phyloP scores from a whole-genome alignment of 148 eudicot genomes.

The Dianthus caryophyllus region DNA sequence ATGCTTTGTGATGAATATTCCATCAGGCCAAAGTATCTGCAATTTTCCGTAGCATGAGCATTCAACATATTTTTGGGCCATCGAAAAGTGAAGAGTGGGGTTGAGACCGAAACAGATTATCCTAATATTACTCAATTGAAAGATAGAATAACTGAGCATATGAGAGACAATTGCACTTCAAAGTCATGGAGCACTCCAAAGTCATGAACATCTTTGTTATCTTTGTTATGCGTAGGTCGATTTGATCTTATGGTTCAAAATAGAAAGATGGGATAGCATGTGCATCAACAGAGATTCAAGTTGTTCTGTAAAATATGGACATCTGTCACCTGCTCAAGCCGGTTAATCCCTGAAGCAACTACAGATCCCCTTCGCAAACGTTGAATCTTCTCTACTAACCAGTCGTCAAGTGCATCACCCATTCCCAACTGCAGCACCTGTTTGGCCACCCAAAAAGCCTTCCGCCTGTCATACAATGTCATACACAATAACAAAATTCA shows the following conservation, averaged over 20 bases:
- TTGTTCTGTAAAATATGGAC: not conserved
- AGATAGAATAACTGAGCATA: not conserved
- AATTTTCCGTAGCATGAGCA: constrained; percentile 11
- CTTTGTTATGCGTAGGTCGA: not conserved
- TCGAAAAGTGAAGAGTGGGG: not conserved
- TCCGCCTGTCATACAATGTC: constrained; percentile 48
- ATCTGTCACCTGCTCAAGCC: constrained; percentile 73
- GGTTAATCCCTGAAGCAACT: constrained; percentile 80
- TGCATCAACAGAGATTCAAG: not conserved
- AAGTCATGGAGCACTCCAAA: not conserved
- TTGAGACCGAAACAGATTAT: not conserved
- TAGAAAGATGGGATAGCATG: constrained; percentile 4
- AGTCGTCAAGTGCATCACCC: constrained; percentile 99
- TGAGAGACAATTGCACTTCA: not conserved
- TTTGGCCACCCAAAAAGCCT: constrained; percentile 97
- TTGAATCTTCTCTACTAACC: constrained; percentile 96
- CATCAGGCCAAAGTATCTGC: constrained; percentile 99
- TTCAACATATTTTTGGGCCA: constrained; percentile 1
- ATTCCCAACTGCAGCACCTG: constrained; percentile 94
- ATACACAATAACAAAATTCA: constrained; percentile 3
- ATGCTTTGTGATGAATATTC: constrained; percentile 92
- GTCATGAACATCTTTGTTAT: not conserved
- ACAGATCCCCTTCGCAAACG: constrained; percentile 72
- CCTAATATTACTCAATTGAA: constrained; percentile 4
- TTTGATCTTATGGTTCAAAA: not conserved